Evolutionary conservation across 1,284 basidiomycete species (phyloP).

Genomic region (Neotropicomus parvogracilis): DNA sequence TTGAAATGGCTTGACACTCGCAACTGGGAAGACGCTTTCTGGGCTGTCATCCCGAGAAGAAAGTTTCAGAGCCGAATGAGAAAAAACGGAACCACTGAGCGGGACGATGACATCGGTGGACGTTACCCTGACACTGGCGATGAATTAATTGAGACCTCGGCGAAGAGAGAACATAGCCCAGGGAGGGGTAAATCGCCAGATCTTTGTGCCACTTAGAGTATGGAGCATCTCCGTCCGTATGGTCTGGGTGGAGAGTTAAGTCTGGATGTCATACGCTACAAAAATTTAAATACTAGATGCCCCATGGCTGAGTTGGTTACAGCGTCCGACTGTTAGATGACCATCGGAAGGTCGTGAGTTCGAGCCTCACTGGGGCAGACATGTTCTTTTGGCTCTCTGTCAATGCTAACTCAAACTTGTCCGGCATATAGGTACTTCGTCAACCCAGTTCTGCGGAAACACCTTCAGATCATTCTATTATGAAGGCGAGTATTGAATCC

Average conservation of each 20-base stretch:
- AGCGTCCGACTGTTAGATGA: conserved; percentile 72
- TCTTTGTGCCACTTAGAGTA: not conserved
- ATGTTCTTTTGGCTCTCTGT: not conserved
- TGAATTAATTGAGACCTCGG: not conserved
- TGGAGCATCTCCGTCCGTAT: not conserved
- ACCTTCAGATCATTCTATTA: no score
- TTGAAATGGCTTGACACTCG: conserved; percentile 82
- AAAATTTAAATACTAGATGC: conserved; percentile 34
- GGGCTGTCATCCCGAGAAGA: conserved; percentile 82
- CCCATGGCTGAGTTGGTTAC: conserved; percentile 81
- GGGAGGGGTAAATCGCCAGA: not conserved
- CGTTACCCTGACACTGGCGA: not conserved
- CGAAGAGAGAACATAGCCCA: not conserved
- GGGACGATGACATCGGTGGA: not conserved
- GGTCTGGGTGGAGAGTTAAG: not conserved
- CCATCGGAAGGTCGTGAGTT: conserved; percentile 74
- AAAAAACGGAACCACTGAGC: not conserved
- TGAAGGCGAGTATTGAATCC: no score
- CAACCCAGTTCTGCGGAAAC: no score
- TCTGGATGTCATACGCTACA: not conserved
- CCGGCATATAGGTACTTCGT: no score
- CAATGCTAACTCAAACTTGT: no score
- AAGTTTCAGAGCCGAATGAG: conserved; percentile 56
- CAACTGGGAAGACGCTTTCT: conserved; percentile 82
- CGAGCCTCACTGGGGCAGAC: conserved; percentile 69